A percentile compares a stretch with the other conserved stretches of the same genome.
Evolutionary conservation across 805 yeast species (phyloP).

Genomic region (Metschnikowia shivogae): DNA sequence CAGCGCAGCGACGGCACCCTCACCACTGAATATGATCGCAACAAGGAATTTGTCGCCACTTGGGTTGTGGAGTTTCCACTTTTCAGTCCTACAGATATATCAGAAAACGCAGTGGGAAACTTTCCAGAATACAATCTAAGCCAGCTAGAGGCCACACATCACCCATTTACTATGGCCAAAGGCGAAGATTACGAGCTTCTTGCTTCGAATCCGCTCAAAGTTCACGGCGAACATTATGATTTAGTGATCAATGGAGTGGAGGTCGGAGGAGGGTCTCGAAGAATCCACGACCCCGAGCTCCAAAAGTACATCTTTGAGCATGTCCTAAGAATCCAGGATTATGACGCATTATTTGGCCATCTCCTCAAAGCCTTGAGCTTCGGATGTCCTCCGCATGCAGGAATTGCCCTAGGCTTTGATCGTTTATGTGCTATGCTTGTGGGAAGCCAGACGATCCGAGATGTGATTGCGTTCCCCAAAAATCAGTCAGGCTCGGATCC

Average conservation of each 20-base stretch:
- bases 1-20: conserved; percentile 13
- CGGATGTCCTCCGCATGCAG: conserved; percentile 99
- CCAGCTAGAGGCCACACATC: conserved; percentile 74
- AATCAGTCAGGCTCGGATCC: conserved; percentile 84
- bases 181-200: conserved; percentile 61
- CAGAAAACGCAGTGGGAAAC: conserved; percentile 18
- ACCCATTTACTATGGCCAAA: conserved; percentile 94
- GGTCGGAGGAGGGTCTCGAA: conserved; percentile 94
- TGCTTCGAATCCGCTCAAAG: conserved; percentile 52
- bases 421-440: conserved; percentile 85
- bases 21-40: conserved; percentile 14
- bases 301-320: conserved; percentile 70
- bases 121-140: conserved; percentile 60
- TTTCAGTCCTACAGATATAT: conserved; percentile 66
- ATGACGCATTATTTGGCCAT: conserved; percentile 76
- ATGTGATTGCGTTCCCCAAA: conserved; percentile 95
- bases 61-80: conserved; percentile 96
- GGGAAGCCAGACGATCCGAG: conserved; percentile 76
- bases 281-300: conserved; percentile 81
- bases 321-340: conserved; percentile 56
- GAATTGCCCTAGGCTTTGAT: conserved; percentile 93
- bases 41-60: conserved; percentile 51
- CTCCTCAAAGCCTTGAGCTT: conserved; percentile 71
- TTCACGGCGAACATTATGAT: conserved; percentile 90
- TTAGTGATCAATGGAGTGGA: conserved; percentile 92